phyloP scores from a whole-genome alignment of 148 eudicot genomes.

The Suaeda aralocaspica region DNA sequence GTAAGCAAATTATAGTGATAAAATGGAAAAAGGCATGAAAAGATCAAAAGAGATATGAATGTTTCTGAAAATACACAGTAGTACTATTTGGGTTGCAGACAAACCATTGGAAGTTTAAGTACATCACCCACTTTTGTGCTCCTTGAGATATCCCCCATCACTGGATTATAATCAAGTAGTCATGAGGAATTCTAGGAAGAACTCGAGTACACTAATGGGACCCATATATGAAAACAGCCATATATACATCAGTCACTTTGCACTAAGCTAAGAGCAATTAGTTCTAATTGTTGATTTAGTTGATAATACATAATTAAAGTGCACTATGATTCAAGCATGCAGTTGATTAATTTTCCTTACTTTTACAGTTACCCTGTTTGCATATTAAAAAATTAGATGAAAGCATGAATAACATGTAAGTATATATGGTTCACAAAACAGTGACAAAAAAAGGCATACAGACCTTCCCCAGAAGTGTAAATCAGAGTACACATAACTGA shows the following conservation, averaged over 20 bases:
- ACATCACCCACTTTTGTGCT: slow-evolving; percentile 15
- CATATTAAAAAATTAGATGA: slow-evolving; percentile 1
- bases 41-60: slow-evolving; percentile 21
- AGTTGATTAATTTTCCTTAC: slow-evolving; percentile 19
- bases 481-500: too few relatives aligned
- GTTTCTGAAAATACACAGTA: slow-evolving; percentile 21
- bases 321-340: slow-evolving; percentile 32
- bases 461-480: too few relatives aligned
- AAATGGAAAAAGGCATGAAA: slow-evolving; percentile 18
- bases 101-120: slow-evolving; percentile 22
- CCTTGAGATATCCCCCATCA: slow-evolving; percentile 19
- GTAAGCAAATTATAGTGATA: slow-evolving; percentile 18
- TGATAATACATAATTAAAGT: slow-evolving; percentile 24
- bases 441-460: background rate
- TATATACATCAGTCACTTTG: slow-evolving; percentile 10
- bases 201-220: slow-evolving; percentile 28
- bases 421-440: background rate
- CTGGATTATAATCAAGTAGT: slow-evolving; percentile 38
- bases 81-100: slow-evolving; percentile 12
- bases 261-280: slow-evolving; percentile 14
- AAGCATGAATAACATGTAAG: slow-evolving; percentile 18
- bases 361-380: slow-evolving; percentile 15
- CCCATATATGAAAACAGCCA: slow-evolving; percentile 9
- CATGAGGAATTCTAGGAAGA: slow-evolving; percentile 29
- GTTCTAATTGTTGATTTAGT: slow-evolving; percentile 10